Evolutionary conservation across 2,329 filamentous ascomycete genomes (phyloP).

Genomic region (Cryphonectria naterciae): DNA sequence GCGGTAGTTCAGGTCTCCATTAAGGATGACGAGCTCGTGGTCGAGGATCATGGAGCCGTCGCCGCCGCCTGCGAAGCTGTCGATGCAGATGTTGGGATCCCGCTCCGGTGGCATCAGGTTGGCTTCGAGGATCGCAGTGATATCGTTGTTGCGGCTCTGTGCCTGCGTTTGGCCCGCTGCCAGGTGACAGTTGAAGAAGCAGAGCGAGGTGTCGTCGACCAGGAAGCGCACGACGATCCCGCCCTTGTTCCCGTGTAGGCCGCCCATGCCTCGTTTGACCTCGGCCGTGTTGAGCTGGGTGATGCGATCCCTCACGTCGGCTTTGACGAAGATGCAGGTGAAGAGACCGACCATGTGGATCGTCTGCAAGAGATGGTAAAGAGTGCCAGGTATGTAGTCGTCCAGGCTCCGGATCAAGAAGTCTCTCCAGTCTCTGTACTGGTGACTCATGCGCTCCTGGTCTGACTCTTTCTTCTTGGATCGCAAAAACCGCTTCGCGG

Average conservation of each 20-base stretch:
- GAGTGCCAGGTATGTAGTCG: conserved; percentile 77
- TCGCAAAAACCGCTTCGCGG: conserved; percentile 92
- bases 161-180: conserved; percentile 93
- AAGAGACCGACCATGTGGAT: conserved; percentile 92
- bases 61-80: conserved; percentile 87
- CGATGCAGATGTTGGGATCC: conserved; percentile 68
- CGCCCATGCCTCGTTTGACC: conserved; percentile 95
- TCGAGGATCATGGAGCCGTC: conserved; percentile 95
- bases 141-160: conserved; percentile 87
- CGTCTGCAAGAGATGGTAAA: conserved; percentile 86
- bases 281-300: conserved; percentile 78
- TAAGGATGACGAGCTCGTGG: conserved; percentile 95
- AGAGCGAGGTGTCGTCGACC: conserved; percentile 90
- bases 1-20: conserved; percentile 96
- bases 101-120: conserved; percentile 73
- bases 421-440: conserved; percentile 96
- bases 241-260: conserved; percentile 94
- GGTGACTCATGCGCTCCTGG: conserved; percentile 92
- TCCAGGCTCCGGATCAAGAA: conserved; percentile 82
- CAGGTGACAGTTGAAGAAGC: conserved; percentile 96
- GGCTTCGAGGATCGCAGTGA: conserved; percentile 85
- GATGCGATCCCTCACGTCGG: conserved; percentile 75
- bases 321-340: conserved; percentile 92
- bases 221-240: conserved; percentile 90
- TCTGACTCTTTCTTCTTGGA: conserved; percentile 85